phyloP scores from a whole-genome alignment of 305 asterid genomes.

The Caryopteris hybrid region DNA sequence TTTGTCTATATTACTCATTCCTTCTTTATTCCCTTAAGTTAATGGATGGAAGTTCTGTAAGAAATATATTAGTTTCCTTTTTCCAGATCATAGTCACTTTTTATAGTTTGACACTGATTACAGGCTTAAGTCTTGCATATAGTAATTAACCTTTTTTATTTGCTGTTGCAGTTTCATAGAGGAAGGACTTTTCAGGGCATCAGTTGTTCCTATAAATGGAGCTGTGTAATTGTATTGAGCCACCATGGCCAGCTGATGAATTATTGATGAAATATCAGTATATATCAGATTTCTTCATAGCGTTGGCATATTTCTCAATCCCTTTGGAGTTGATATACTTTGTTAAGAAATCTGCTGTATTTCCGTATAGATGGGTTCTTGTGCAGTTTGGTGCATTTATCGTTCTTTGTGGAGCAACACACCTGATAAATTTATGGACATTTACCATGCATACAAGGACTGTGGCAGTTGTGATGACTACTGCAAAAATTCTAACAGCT shows the following conservation, averaged over 20 bases:
- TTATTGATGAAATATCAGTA: constrained; percentile 91
- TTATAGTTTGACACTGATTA: background rate
- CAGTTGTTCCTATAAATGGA: constrained; percentile 46
- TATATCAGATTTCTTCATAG: constrained; percentile 93
- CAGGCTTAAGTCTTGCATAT: background rate
- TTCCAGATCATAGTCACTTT: background rate
- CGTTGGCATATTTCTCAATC: constrained; percentile 94
- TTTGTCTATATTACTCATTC: background rate
- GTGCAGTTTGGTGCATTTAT: constrained; percentile 99
- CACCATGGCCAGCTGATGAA: constrained; percentile 90
- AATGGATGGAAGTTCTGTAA: background rate
- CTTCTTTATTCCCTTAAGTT: background rate
- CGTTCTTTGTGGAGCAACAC: constrained; percentile 98
- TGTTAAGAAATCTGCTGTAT: constrained; percentile 91
- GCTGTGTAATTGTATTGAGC: constrained; percentile 87
- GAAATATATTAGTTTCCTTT: background rate
- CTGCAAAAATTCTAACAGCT: constrained; percentile 80
- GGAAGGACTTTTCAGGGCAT: constrained; percentile 17
- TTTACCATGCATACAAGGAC: constrained; percentile 75
- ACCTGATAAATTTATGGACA: constrained; percentile 91
- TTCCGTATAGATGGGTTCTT: constrained; percentile 98
- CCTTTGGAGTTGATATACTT: constrained; percentile 93
- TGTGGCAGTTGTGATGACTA: constrained; percentile 89
- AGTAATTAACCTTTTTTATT: background rate
- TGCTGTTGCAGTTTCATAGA: constrained; percentile 36